These are phyloP conservation scores for Zopfia rhizophila DNA, from an alignment of 2,329 filamentous ascomycete species.

Conservation along the genomic window DNA sequence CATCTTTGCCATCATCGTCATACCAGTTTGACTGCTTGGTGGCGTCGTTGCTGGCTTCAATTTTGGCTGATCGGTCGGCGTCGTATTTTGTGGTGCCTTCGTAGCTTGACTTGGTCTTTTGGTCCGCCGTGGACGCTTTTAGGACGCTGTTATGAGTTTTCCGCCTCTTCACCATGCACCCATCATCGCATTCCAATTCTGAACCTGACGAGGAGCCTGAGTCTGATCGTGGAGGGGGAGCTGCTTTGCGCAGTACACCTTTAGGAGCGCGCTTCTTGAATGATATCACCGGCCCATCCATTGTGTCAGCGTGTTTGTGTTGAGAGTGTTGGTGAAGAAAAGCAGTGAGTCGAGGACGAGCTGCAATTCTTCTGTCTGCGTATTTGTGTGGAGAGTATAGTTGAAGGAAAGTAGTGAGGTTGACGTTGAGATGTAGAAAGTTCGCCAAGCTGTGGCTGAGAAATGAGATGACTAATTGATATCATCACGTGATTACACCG, in stretches of 20 bases:
- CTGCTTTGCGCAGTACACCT: slow-evolving; percentile 81
- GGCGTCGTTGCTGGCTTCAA: slow-evolving; percentile 81
- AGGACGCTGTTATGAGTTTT: slow-evolving; percentile 75
- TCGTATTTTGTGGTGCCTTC: slow-evolving; percentile 64
- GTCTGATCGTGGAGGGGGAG: slow-evolving; percentile 71
- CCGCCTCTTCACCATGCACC: slow-evolving; percentile 80
- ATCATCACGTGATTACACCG: too few species aligned
- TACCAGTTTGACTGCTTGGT: slow-evolving; percentile 92
- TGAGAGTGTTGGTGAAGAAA: slow-evolving; percentile 25
- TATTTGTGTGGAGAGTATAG: neutral
- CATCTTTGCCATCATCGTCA: slow-evolving; percentile 72
- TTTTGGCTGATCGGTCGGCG: slow-evolving; percentile 70
- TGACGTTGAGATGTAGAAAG: slow-evolving; percentile 25
- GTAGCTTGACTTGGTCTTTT: slow-evolving; percentile 53
- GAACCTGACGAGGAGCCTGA: slow-evolving; percentile 74
- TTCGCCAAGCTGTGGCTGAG: slow-evolving; percentile 38
- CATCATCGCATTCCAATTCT: slow-evolving; percentile 73
- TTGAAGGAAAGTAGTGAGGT: neutral
- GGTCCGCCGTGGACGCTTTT: slow-evolving; percentile 70
- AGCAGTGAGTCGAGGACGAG: too few species aligned
- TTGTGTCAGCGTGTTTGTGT: slow-evolving; percentile 47
- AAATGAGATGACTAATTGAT: too few species aligned
- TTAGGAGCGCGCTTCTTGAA: slow-evolving; percentile 91
- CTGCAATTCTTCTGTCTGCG: neutral
- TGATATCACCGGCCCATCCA: slow-evolving; percentile 66